Evolutionary conservation across 371 early-diverging fungal genomes (phyloP), one percentile per base, ranked within the genome.

Genomic region (Mortierella sp.): DNA sequence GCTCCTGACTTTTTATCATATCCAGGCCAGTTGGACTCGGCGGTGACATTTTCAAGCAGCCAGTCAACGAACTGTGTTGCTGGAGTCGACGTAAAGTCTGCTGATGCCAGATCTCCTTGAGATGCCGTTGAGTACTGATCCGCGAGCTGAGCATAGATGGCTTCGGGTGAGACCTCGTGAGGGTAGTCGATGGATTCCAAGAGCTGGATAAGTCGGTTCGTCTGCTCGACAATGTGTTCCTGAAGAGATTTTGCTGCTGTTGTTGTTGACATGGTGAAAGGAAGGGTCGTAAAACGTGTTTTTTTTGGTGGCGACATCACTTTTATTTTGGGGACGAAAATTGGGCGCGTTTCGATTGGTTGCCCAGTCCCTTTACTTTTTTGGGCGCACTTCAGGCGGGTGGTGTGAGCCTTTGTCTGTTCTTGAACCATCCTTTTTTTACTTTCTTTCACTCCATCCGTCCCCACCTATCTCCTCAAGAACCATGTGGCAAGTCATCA

Each of bases 1-100:
- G 1, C 5, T 14, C 37, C 39, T 45, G 19, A 16, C 8, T 14
- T 13, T n/a, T 50, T 37, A 58, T 67, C 63, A 43, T 74, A 74
- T 66, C 50, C 70, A 16, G 73, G 76, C 83, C 79, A 83, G 41
- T 79, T 83, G 26, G 73, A 72, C n/a, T 72, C 76, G 34, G 83
- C 79, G 14, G 79, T 58, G 52, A 78, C 67, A 40, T 73, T 83
- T 7, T 83, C 63, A 64, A 78, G 37, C 31, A 83, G 43, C 83
- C 83, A 83, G 22, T 79, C 72, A 4, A 83, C 31, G 34, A 83
- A 83, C 29, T 64, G 31, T 47, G 73, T 31, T 37, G 53, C 55
- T 19, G 74, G 68, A 0, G 50, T 64, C 7, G 76, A 41, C 5
- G 45, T 10, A 13, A 44, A 16, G 43, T 68, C 37, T 66, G 41